These are phyloP conservation scores for Elaeagnus macrophylla DNA, from an alignment of 306 rosid species.

Conservation along the genomic window DNA sequence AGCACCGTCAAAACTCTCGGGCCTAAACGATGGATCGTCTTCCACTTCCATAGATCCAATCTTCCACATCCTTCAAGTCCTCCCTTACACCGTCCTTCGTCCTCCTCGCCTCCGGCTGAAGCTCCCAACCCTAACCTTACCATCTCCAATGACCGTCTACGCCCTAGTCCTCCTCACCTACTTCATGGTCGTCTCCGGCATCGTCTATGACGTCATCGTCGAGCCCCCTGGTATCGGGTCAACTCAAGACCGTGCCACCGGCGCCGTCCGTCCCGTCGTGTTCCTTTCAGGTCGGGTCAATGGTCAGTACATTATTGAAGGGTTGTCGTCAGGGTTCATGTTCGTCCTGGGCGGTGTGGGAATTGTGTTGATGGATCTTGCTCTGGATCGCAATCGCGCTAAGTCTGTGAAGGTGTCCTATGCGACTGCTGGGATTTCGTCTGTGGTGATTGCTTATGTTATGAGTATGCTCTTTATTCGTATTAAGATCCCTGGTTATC, in stretches of 20 bases:
- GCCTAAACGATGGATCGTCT: slow-evolving; percentile 1
- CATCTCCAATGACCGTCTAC: slow-evolving; percentile 53
- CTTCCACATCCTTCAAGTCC: slow-evolving; percentile 27
- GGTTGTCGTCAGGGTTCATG: slow-evolving; percentile 87
- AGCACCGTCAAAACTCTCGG: slow-evolving; percentile 11
- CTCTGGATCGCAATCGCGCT: slow-evolving; percentile 68
- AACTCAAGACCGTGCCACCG: slow-evolving; percentile 69
- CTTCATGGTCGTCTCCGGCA: slow-evolving; percentile 94
- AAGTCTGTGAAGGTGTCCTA: slow-evolving; percentile 65
- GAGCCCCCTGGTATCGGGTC: slow-evolving; percentile 98
- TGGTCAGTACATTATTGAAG: slow-evolving; percentile 90
- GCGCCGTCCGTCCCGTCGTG: slow-evolving; percentile 78
- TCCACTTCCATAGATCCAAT: slow-evolving; percentile 35
- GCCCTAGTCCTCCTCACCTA: slow-evolving; percentile 80
- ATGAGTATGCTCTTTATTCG: slow-evolving; percentile 96
- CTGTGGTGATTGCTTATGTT: slow-evolving; percentile 53
- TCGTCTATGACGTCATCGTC: slow-evolving; percentile 86
- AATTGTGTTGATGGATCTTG: slow-evolving; percentile 71
- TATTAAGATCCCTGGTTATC: slow-evolving; percentile 92
- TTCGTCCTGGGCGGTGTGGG: slow-evolving; percentile 82
- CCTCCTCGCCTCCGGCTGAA: slow-evolving; percentile 36
- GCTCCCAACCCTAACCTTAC: slow-evolving; percentile 33
- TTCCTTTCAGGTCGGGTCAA: slow-evolving; percentile 81
- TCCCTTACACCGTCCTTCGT: slow-evolving; percentile 68
- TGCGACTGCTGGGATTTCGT: slow-evolving; percentile 66